phyloP scores from a whole-genome alignment of 305 asterid genomes.

The Ruellia speciosa region DNA sequence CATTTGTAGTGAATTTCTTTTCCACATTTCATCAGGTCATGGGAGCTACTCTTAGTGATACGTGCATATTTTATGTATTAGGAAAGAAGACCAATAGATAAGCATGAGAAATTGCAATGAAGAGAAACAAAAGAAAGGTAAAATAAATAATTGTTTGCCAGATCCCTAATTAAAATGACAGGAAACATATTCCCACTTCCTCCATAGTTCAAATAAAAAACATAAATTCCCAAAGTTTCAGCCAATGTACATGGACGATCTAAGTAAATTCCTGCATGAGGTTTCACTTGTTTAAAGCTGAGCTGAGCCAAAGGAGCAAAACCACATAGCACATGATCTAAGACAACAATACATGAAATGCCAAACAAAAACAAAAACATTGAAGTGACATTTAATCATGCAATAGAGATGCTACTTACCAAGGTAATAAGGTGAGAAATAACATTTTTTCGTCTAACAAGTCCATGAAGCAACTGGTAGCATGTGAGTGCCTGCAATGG shows the following conservation, averaged over 20 bases:
- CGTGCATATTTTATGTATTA: too few relatives aligned
- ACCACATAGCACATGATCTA: constrained; percentile 16
- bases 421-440: constrained; percentile 60
- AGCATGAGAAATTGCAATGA: background rate
- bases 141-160: background rate
- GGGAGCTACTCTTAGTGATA: too few relatives aligned
- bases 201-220: too few relatives aligned
- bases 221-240: too few relatives aligned
- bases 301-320: background rate
- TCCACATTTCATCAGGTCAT: too few relatives aligned
- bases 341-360: background rate
- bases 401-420: constrained; percentile 47
- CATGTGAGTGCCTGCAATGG: constrained; percentile 71
- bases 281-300: too few relatives aligned
- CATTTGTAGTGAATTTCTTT: too few relatives aligned
- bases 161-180: too few relatives aligned
- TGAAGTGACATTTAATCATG: constrained; percentile 3
- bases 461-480: constrained; percentile 83
- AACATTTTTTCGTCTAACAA: constrained; percentile 66
- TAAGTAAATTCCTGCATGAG: too few relatives aligned
- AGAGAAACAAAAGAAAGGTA: background rate
- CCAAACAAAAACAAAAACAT: background rate
- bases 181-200: too few relatives aligned
- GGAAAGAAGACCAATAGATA: background rate
- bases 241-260: too few relatives aligned